Conservation (phyloP, 2,329 filamentous ascomycete genomes). For the Eutypa lata region DNA sequence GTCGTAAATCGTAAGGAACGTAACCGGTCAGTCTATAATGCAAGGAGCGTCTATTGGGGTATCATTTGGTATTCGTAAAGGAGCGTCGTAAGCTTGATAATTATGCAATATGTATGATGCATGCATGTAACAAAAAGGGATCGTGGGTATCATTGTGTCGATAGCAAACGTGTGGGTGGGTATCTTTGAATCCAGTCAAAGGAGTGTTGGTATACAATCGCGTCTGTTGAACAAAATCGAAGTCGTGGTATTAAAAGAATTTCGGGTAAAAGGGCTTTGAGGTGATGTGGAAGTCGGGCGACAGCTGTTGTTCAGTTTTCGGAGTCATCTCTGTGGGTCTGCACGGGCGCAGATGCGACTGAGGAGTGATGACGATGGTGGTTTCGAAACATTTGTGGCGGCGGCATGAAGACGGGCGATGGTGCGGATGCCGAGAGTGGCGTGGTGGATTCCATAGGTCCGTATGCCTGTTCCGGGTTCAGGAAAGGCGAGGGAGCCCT, state of each 20-base stretch:
- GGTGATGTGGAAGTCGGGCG: slow-evolving; percentile 5
- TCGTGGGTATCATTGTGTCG: slow-evolving; percentile 34
- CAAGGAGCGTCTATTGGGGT: slow-evolving; percentile 45
- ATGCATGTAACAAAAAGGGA: slow-evolving; percentile 28
- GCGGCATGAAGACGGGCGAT: slow-evolving; percentile 29
- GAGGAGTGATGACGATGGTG: slow-evolving; percentile 34
- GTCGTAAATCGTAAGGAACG: slow-evolving; percentile 33
- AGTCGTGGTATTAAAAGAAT: slow-evolving; percentile 21
- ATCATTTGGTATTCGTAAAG: slow-evolving; percentile 36
- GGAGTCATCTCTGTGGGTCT: slow-evolving; percentile 35
- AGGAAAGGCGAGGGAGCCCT: slow-evolving; percentile 44
- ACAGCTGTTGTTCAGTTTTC: slow-evolving; percentile 9
- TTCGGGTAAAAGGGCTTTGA: slow-evolving; percentile 14
- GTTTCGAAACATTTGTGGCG: slow-evolving; percentile 31
- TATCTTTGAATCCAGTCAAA: slow-evolving; percentile 32
- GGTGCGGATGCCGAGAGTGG: slow-evolving; percentile 31
- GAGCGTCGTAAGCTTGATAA: slow-evolving; percentile 34
- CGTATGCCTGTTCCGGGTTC: slow-evolving; percentile 40
- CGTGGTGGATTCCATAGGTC: slow-evolving; percentile 35
- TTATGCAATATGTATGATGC: slow-evolving; percentile 29
- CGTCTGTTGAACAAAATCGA: slow-evolving; percentile 27
- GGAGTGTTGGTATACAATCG: slow-evolving; percentile 33
- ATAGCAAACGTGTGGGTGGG: slow-evolving; percentile 28
- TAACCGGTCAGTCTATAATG: slow-evolving; percentile 29
- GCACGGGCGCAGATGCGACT: slow-evolving; percentile 27